These are phyloP conservation scores for Pueraria montana DNA, from an alignment of 306 rosid species.

Conservation along the genomic window DNA sequence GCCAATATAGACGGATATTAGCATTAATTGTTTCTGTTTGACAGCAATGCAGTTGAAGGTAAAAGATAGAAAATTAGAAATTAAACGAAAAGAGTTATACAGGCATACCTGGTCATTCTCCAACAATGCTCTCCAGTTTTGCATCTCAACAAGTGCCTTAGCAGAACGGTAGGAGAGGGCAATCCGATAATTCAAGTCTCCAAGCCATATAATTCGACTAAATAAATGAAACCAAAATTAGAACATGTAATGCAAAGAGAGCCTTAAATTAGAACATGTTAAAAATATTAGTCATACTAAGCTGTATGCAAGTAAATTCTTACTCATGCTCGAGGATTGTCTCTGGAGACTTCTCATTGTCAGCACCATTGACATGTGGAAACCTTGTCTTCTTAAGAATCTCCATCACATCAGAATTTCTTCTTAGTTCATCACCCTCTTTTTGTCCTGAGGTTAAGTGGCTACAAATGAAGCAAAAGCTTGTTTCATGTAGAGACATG, in stretches of 20 bases:
- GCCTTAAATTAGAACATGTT: background rate
- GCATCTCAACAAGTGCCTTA: constrained; percentile 97
- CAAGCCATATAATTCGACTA: constrained; percentile 99
- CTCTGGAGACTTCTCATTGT: constrained; percentile 84
- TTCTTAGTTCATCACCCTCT: constrained; percentile 95
- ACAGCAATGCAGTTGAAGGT: constrained; percentile 4
- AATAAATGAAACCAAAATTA: constrained; percentile 38
- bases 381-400: constrained; percentile 94
- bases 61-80: constrained; percentile 6
- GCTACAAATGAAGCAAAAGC: constrained; percentile 94
- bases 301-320: constrained; percentile 46
- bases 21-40: constrained; percentile 19
- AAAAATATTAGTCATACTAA: constrained; percentile 28
- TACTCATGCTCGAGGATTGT: constrained; percentile 98
- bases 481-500: constrained; percentile 95
- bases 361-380: constrained; percentile 79
- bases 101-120: constrained; percentile 91
- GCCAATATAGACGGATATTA: constrained; percentile 15
- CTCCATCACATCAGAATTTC: constrained; percentile 95
- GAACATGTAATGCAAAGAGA: constrained; percentile 36
- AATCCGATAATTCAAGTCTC: constrained; percentile 97
- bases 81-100: background rate
- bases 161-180: constrained; percentile 95
- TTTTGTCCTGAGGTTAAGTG: constrained; percentile 97
- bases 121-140: constrained; percentile 98